phyloP scores from a whole-genome alignment of 176 grass and related monocot species.

The Zea mays region Zm-B73-REFERENCE-NAM-5.0 NC_050097.1:56698501-56699000 shows the following conservation, averaged over 20 bases:
- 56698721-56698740: conserved; percentile 9
- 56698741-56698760: conserved; percentile 27
- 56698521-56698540: background rate
- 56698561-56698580: background rate
- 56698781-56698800: background rate
- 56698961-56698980: background rate
- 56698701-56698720: background rate
- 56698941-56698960: background rate
- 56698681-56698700: conserved; percentile 28
- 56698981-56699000: background rate
- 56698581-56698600: background rate
- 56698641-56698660: conserved; percentile 21
- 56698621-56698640: background rate
- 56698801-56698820: conserved; percentile 51
- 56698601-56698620: background rate
- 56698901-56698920: conserved; percentile 16
- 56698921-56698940: background rate
- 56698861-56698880: conserved; percentile 1
- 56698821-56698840: background rate
- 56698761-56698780: conserved; percentile 23
- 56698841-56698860: background rate
- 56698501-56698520: conserved; percentile 32
- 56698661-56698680: conserved; percentile 1
- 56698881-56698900: conserved; percentile 34
- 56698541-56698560: background rate